These are phyloP conservation scores for Begonia fuchsioides DNA, from an alignment of 306 rosid genomes.

Conservation along the genomic window DNA sequence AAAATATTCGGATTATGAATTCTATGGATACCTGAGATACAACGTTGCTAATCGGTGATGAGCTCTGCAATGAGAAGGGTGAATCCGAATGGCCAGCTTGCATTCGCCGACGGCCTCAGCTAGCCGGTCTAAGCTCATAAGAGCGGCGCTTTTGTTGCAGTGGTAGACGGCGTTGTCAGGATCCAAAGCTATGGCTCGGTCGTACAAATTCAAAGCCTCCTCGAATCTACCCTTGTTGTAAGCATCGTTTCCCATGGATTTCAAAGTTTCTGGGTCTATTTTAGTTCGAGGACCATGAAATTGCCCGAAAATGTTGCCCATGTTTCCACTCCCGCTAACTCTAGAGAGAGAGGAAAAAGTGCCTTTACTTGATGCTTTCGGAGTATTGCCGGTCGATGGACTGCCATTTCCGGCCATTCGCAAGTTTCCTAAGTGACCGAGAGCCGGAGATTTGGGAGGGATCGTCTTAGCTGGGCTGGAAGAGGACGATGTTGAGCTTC, in stretches of 20 bases:
- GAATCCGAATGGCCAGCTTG: slow-evolving; percentile 54
- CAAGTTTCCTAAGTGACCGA: slow-evolving; percentile 26
- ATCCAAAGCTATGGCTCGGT: slow-evolving; percentile 57
- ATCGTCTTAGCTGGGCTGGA: no score
- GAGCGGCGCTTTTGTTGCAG: slow-evolving; percentile 81
- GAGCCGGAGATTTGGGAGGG: slow-evolving; percentile 2
- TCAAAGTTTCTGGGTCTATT: slow-evolving; percentile 62
- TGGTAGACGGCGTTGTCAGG: slow-evolving; percentile 55
- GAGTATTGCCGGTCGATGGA: slow-evolving; percentile 27
- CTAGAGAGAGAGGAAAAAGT: slow-evolving; percentile 13
- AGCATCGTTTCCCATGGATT: slow-evolving; percentile 76
- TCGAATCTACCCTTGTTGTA: slow-evolving; percentile 47
- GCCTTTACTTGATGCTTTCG: slow-evolving; percentile 20
- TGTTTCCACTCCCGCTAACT: slow-evolving; percentile 10
- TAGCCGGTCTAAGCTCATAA: slow-evolving; percentile 46
- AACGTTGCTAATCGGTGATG: slow-evolving; percentile 71
- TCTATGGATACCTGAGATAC: slow-evolving; percentile 54
- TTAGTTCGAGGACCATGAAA: slow-evolving; percentile 23
- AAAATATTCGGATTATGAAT: neutral
- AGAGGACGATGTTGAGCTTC: slow-evolving; percentile 55
- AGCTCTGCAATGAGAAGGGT: slow-evolving; percentile 72
- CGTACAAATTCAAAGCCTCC: slow-evolving; percentile 63
- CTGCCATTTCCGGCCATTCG: slow-evolving; percentile 27
- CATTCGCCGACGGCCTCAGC: slow-evolving; percentile 52
- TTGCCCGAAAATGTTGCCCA: slow-evolving; percentile 55